These are phyloP conservation scores for Ceratonia siliqua DNA, from an alignment of 306 rosid genomes.

Conservation along the genomic window DNA sequence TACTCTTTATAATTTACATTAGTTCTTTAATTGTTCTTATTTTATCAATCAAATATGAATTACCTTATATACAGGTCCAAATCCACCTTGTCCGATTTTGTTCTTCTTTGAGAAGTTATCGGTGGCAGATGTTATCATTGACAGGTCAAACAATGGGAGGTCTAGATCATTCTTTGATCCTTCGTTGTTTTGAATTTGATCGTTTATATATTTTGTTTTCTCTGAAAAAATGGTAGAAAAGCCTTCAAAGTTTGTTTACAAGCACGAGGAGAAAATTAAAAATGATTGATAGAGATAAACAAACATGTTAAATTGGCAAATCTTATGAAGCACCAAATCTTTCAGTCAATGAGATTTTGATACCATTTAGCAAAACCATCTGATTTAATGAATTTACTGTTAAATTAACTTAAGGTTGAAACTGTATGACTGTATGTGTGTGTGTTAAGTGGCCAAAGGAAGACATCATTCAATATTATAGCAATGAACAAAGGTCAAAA, in stretches of 20 bases:
- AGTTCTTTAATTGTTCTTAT: neutral
- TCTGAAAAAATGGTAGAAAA: neutral
- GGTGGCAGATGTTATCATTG: neutral
- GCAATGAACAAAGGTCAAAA: too few relatives aligned
- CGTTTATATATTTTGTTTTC: neutral
- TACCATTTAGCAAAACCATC: neutral
- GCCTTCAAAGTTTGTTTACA: neutral
- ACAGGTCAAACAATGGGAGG: conserved; percentile 32
- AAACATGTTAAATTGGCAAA: neutral
- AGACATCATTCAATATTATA: too few relatives aligned
- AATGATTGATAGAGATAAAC: neutral
- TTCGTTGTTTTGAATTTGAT: neutral
- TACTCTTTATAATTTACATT: neutral
- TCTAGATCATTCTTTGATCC: conserved; percentile 25
- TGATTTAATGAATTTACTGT: neutral
- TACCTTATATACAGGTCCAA: conserved; percentile 33
- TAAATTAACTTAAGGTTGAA: neutral
- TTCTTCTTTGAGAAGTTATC: neutral
- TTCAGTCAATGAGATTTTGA: neutral
- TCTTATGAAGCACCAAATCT: neutral
- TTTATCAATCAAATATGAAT: neutral
- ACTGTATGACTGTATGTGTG: neutral
- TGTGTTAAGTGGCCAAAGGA: too few relatives aligned
- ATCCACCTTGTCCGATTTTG: conserved; percentile 28
- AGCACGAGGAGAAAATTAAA: neutral